Percentiles rank a stretch among this genome's conserved stretches.
Conservation (phyloP, 2,329 filamentous ascomycete species). For the Phoma sp. region DNA sequence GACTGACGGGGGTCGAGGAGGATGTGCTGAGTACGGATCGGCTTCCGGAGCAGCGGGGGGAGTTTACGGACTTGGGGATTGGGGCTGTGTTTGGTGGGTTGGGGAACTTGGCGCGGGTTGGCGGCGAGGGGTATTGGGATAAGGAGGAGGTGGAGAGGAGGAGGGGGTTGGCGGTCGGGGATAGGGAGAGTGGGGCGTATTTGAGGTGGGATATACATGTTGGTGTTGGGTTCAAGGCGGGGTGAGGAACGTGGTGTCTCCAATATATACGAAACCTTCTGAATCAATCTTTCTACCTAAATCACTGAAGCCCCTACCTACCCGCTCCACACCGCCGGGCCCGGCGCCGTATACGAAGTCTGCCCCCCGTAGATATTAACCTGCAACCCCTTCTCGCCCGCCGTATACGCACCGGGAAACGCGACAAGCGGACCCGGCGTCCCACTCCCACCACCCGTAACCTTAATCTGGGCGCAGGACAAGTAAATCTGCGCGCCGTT, state of each 20-base stretch:
- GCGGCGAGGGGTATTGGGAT: conserved; percentile 32
- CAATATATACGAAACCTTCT: no score
- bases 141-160: conserved; percentile 26
- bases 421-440: conserved; percentile 47
- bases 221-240: conserved; percentile 30
- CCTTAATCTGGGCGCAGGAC: conserved; percentile 54
- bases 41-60: conserved; percentile 27
- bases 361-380: conserved; percentile 41
- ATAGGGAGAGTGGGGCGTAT: conserved; percentile 37
- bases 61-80: conserved; percentile 37
- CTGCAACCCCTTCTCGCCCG: conserved; percentile 40
- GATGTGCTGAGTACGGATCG: conserved; percentile 40
- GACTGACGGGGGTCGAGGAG: conserved; percentile 26
- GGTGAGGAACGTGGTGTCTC: neutral
- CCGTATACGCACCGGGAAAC: conserved; percentile 52
- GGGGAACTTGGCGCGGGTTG: conserved; percentile 31
- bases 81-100: conserved; percentile 36
- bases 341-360: conserved; percentile 37
- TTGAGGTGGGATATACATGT: conserved; percentile 41
- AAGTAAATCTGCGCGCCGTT: conserved; percentile 55
- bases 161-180: conserved; percentile 24
- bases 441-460: conserved; percentile 48
- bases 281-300: no score
- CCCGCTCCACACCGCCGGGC: conserved; percentile 40
- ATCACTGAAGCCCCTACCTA: conserved; percentile 4